These are phyloP conservation scores for Tylopilus sp. DNA, from an alignment of 768 basidiomycete species.

Conservation along the genomic window DNA sequence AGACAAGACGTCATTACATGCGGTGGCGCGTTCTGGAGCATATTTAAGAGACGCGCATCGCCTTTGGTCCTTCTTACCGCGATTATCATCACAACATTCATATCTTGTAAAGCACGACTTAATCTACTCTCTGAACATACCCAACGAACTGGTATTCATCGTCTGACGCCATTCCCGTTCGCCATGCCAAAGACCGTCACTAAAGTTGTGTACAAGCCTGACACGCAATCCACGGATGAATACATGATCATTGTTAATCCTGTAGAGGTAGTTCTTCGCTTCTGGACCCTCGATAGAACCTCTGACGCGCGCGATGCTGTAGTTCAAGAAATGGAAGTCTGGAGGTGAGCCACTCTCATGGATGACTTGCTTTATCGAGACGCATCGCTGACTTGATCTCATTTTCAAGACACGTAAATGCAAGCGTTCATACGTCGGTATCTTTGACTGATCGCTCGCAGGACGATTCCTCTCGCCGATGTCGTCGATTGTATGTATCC, in stretches of 20 bases:
- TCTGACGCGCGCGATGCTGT: constrained; percentile 9
- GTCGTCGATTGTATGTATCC: constrained; percentile 74
- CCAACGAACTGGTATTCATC: constrained; percentile 4
- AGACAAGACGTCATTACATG: constrained; percentile 20
- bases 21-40: constrained; percentile 11
- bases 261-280: constrained; percentile 47
- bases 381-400: constrained; percentile 9
- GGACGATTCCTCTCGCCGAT: constrained; percentile 65
- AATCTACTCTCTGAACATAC: constrained; percentile 12
- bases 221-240: constrained; percentile 67
- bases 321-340: constrained; percentile 78
- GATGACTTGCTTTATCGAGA: constrained; percentile 4
- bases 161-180: neutral
- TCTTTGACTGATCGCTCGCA: constrained; percentile 28
- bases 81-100: constrained; percentile 6
- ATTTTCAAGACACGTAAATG: constrained; percentile 63
- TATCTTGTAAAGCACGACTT: too few relatives aligned
- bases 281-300: neutral
- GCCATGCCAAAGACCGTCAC: constrained; percentile 48
- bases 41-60: constrained; percentile 27
- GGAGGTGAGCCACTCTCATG: constrained; percentile 53
- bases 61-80: neutral
- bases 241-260: constrained; percentile 67
- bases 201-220: constrained; percentile 80
- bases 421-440: neutral